Base-by-base conservation (phyloP, 2,329 filamentous ascomycete genomes). In the Aspergillus hiratsukae region DNA sequence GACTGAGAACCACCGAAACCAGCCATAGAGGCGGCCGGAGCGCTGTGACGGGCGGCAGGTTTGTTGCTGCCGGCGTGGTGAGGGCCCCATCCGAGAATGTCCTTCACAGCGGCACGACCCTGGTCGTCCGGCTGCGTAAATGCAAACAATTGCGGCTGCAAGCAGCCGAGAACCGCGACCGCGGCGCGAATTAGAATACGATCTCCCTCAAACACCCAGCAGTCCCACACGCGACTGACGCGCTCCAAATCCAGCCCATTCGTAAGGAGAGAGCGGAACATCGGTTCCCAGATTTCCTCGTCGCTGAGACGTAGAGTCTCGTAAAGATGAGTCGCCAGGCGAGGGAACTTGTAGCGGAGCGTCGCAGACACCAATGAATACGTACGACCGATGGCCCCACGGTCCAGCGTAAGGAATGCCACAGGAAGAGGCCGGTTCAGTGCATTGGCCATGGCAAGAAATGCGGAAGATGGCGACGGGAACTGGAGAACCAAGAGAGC, bases 171-270 rank as follows among this genome's bases (percentile, higher is more conserved):
- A 28, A 76, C 60, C 2, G 76, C 76, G 37, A 78, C 74, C 2
- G 75, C 77, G 2, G 76, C 69, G 28, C 74, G 75, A 50, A 79
- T 75, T 57, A 79, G 69, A 48, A 77, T 73, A 23, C 75, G 72
- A 58, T 87, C 84, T 29, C 82, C 82, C 66, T 87, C 84, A 55
- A 87, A 83, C 1, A 81, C 79, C 69, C 81, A 84, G 52, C 85
- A 79, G 64, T 87, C 84, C 82, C 83, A 85, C 21, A 86, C 73
- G 3, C 84, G 75, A 49, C 78, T 79, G 10, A 81, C 75, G 35
- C 79, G 75, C 56, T 84, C 82, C 9, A 83, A 68, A 45, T 78
- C 76, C 1, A 83, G 73, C 1, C 80, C 76, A 52, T 79, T 79
- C 17, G 75, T 76, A 61, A 84, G 80, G 17, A 85, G 70, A 4